phyloP scores from a whole-genome alignment of 2,329 filamentous ascomycete species.

The Diaporthe sp. region DNA sequence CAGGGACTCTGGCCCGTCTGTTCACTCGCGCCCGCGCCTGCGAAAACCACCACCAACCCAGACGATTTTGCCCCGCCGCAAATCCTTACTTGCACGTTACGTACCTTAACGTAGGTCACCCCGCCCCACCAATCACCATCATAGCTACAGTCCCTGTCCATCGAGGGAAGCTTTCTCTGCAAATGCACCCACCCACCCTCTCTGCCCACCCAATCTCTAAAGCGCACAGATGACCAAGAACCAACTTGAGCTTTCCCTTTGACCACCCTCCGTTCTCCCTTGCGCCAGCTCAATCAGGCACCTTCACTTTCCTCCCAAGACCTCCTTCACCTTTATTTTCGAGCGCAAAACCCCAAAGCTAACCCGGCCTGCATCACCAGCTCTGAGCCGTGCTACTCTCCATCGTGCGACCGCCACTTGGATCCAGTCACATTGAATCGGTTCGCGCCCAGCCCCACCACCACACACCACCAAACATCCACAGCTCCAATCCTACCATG shows the following conservation, averaged over 20 bases:
- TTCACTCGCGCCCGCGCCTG: constrained; percentile 24
- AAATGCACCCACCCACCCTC: constrained; percentile 28
- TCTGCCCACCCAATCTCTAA: constrained; percentile 13
- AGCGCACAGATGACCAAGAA: constrained; percentile 35
- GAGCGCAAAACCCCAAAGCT: constrained; percentile 18
- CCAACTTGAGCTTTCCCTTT: constrained; percentile 9
- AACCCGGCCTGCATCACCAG: constrained; percentile 35
- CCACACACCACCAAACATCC: not conserved
- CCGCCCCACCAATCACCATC: constrained; percentile 36
- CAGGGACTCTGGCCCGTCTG: constrained; percentile 27
- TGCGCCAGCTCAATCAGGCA: constrained; percentile 29
- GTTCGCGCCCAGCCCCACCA: constrained; percentile 22
- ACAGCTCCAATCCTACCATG: constrained; percentile 60
- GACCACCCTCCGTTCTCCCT: constrained; percentile 20
- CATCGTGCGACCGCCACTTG: constrained; percentile 34
- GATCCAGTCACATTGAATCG: constrained; percentile 16
- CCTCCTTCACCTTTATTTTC: not conserved
- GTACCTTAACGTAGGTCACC: constrained; percentile 29
- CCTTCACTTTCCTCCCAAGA: not conserved
- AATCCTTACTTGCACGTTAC: constrained; percentile 40
- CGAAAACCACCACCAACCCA: constrained; percentile 32
- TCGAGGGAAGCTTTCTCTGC: constrained; percentile 36
- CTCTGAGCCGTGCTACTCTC: constrained; percentile 31
- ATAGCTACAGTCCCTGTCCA: constrained; percentile 21
- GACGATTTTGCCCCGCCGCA: constrained; percentile 40